These are phyloP conservation scores for Fusarium coicis DNA, from an alignment of 2,329 filamentous ascomycete genomes.

Conservation along the genomic window DNA sequence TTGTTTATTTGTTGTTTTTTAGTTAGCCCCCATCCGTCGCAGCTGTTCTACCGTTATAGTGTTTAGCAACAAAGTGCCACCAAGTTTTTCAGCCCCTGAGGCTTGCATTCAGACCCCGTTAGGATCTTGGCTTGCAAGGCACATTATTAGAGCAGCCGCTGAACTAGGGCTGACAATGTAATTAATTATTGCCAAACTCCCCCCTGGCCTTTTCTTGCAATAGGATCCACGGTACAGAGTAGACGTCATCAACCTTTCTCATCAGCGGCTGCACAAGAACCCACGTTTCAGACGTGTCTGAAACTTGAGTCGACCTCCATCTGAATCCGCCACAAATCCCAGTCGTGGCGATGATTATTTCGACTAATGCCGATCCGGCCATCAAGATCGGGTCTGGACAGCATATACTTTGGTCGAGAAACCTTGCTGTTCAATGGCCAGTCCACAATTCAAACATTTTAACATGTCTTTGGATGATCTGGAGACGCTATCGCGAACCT, in stretches of 20 bases:
- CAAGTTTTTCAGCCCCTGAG: constrained; percentile 19
- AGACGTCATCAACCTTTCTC: constrained; percentile 15
- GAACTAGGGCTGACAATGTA: neutral
- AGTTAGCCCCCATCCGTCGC: neutral
- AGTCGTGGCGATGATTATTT: neutral
- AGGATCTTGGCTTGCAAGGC: neutral
- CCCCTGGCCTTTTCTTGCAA: neutral
- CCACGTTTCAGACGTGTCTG: constrained; percentile 31
- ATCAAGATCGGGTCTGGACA: neutral
- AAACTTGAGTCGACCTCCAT: constrained; percentile 23
- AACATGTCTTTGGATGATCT: neutral
- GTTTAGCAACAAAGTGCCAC: neutral
- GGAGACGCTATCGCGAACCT: neutral
- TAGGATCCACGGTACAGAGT: neutral
- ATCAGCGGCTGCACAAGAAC: constrained; percentile 8
- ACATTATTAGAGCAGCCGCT: constrained; percentile 5
- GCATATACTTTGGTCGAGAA: neutral
- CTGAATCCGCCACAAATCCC: constrained; percentile 21
- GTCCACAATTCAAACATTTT: neutral
- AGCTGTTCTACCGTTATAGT: neutral
- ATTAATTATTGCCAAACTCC: constrained; percentile 16
- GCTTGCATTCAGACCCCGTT: constrained; percentile 16
- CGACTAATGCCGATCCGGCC: neutral
- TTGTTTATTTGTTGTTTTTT: no score
- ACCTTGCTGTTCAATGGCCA: neutral